Percentiles rank a stretch among this genome's conserved stretches.
Conservation (phyloP, 768 basidiomycete genomes). For the Suillus placidus region DNA sequence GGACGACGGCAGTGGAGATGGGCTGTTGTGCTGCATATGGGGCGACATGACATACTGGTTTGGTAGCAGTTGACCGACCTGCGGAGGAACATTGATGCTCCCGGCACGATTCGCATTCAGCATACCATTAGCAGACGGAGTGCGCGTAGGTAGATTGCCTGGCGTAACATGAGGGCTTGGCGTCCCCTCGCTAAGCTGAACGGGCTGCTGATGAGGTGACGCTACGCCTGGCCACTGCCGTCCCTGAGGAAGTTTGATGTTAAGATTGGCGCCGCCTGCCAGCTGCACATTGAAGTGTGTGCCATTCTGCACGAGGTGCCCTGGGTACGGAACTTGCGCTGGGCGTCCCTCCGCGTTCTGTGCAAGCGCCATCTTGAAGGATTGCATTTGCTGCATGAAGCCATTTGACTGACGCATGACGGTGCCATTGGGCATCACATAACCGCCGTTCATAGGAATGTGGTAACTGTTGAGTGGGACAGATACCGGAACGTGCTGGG, state of each 20-base stretch:
- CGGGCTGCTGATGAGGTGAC: conserved; percentile 26
- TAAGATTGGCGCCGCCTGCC: conserved; percentile 27
- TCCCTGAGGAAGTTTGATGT: conserved; percentile 40
- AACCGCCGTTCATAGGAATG: conserved; percentile 46
- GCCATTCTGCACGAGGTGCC: conserved; percentile 32
- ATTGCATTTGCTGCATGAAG: conserved; percentile 64
- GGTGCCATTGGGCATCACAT: conserved; percentile 37
- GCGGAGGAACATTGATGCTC: conserved; percentile 16
- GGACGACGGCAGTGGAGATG: conserved; percentile 48
- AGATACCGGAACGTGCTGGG: conserved; percentile 42
- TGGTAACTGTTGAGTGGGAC: conserved; percentile 52
- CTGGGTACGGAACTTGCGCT: conserved; percentile 36
- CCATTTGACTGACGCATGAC: conserved; percentile 43
- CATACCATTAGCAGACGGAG: conserved; percentile 62
- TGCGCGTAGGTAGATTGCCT: conserved; percentile 43
- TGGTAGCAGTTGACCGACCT: conserved; percentile 33
- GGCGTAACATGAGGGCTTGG: conserved; percentile 45
- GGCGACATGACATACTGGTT: conserved; percentile 54
- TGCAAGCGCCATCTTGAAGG: conserved; percentile 58
- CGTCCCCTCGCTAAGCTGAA: conserved; percentile 31
- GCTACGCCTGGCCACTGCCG: conserved; percentile 42
- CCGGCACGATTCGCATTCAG: conserved; percentile 43
- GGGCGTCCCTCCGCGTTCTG: conserved; percentile 39
- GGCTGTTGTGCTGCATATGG: conserved; percentile 47
- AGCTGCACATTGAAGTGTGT: conserved; percentile 35